These are phyloP conservation scores for Bretschneidera sinensis DNA, from an alignment of 345 rosid species.

Conservation along the genomic window DNA sequence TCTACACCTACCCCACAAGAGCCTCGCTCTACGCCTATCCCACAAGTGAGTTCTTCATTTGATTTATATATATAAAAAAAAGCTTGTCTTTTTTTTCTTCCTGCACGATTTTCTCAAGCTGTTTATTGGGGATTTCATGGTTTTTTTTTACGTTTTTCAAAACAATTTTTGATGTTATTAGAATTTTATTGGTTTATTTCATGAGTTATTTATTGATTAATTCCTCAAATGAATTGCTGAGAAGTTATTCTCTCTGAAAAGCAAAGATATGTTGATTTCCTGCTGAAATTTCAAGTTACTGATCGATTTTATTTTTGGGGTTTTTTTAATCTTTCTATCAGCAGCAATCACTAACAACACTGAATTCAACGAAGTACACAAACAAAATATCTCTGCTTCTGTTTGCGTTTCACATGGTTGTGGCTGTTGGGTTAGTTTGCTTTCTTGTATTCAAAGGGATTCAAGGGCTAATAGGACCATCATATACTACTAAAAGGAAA, in stretches of 20 bases:
- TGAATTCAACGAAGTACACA: constrained; percentile 81
- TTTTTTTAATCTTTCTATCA: not conserved
- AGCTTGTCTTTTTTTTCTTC: not conserved
- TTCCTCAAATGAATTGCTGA: constrained; percentile 1
- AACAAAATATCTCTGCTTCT: constrained; percentile 68
- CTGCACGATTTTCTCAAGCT: not conserved
- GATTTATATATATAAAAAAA: not conserved
- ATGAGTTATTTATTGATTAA: constrained; percentile 9
- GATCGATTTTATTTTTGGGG: constrained; percentile 1
- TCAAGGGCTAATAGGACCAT: constrained; percentile 65
- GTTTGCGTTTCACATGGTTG: constrained; percentile 62
- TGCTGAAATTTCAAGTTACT: constrained; percentile 9
- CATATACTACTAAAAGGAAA: constrained; percentile 37
- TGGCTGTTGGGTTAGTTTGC: constrained; percentile 58
- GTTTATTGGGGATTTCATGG: not conserved
- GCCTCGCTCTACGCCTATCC: constrained; percentile 73
- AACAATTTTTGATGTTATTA: constrained; percentile 1
- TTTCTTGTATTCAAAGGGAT: constrained; percentile 86
- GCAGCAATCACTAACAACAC: constrained; percentile 52
- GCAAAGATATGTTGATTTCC: not conserved
- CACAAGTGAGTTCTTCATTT: constrained; percentile 47
- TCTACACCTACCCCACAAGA: constrained; percentile 33
- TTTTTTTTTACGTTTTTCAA: too few species aligned
- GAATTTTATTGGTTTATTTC: constrained; percentile 10
- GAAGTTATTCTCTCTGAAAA: not conserved